Conservation (phyloP, 306 rosid genomes). For the Geum urbanum region DNA sequence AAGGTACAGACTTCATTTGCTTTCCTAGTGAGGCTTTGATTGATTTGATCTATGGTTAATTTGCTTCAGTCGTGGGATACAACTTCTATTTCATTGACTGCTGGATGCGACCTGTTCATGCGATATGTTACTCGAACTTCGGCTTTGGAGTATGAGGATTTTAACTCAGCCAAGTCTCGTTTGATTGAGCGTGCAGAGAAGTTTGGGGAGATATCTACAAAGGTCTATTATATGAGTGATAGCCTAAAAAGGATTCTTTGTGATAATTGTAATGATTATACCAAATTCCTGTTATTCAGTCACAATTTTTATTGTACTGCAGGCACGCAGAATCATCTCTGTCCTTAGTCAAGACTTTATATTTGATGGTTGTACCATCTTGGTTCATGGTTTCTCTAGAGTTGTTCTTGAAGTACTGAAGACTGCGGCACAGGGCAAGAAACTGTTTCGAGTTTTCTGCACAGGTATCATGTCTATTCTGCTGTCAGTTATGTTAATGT, state of each 20-base stretch:
- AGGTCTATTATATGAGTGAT: constrained; percentile 44
- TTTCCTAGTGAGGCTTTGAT: not conserved
- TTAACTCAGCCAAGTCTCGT: constrained; percentile 79
- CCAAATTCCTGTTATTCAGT: not conserved
- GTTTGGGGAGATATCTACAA: constrained; percentile 85
- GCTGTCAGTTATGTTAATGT: not conserved
- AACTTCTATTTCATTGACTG: constrained; percentile 87
- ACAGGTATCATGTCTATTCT: constrained; percentile 49
- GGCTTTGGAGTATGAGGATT: constrained; percentile 86
- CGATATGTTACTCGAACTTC: constrained; percentile 89
- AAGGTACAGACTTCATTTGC: not conserved
- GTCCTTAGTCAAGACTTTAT: constrained; percentile 91
- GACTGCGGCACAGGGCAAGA: constrained; percentile 76
- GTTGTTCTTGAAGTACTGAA: constrained; percentile 80
- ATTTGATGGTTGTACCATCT: constrained; percentile 83
- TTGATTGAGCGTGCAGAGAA: constrained; percentile 96
- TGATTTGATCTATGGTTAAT: not conserved
- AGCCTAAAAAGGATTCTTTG: not conserved
- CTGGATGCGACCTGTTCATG: constrained; percentile 88
- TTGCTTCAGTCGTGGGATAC: constrained; percentile 71
- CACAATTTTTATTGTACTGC: constrained; percentile 20
- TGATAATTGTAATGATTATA: not conserved
- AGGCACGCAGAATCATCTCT: constrained; percentile 91
- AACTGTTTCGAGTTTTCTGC: constrained; percentile 80
- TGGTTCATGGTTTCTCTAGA: constrained; percentile 93